A percentile compares a stretch with the other conserved stretches of the same genome.
Conservation (phyloP, 805 yeast genomes). For the Clavispora phyllophila region DNA sequence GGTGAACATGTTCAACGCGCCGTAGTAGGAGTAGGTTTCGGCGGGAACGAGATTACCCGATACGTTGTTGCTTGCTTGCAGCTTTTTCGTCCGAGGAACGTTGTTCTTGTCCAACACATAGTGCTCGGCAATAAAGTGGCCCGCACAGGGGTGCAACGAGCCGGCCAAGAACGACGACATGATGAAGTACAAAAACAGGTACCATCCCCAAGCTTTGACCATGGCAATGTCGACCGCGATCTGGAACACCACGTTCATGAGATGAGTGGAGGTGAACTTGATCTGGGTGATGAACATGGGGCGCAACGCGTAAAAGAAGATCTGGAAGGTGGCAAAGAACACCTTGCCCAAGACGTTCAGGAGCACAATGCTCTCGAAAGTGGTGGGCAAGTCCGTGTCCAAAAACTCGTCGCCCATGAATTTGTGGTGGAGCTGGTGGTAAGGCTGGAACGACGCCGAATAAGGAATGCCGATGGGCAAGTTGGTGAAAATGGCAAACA, state of each 20-base stretch:
- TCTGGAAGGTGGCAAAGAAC: conserved; percentile 85
- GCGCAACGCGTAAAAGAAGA: conserved; percentile 81
- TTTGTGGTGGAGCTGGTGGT: conserved; percentile 88
- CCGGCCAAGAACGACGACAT: conserved; percentile 85
- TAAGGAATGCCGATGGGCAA: conserved; percentile 88
- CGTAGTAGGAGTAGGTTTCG: conserved; percentile 89
- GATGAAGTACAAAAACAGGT: conserved; percentile 60
- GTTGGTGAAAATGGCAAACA: conserved; percentile 73
- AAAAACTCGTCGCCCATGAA: conserved; percentile 77
- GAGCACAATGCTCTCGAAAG: conserved; percentile 65
- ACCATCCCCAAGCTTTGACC: conserved; percentile 58
- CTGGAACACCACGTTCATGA: conserved; percentile 62
- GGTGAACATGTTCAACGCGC: conserved; percentile 66
- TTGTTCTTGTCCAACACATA: conserved; percentile 62
- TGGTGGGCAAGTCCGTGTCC: conserved; percentile 87
- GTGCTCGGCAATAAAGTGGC: conserved; percentile 95
- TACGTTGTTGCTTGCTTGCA: conserved; percentile 20
- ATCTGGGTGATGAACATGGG: conserved; percentile 82
- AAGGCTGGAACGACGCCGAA: conserved; percentile 83
- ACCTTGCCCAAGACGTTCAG: conserved; percentile 82
- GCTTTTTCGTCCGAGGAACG: conserved; percentile 25
- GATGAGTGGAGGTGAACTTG: conserved; percentile 69
- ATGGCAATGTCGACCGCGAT: conserved; percentile 52
- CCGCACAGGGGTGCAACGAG: conserved; percentile 89
- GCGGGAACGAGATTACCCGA: conserved; percentile 41